A percentile compares a stretch with the other conserved stretches of the same genome.
phyloP scores from a whole-genome alignment of 768 basidiomycete species.

The Cytidiella melzeri region DNA sequence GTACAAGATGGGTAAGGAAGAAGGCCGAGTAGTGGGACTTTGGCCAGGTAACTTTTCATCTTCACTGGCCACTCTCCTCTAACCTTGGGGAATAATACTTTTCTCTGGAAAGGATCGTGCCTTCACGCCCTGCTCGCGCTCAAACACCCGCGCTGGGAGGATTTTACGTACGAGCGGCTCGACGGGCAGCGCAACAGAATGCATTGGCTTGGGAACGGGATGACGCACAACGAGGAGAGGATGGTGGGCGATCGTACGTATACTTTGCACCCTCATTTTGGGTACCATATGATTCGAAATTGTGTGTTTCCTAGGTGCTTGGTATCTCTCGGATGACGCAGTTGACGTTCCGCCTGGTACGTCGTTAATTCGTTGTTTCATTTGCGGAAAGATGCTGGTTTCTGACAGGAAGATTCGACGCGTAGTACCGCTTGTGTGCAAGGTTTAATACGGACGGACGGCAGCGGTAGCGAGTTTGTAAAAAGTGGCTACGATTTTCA shows the following conservation, averaged over 20 bases:
- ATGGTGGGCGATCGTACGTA: slow-evolving; percentile 25
- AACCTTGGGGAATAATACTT: too few relatives aligned
- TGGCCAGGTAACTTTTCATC: slow-evolving; percentile 46
- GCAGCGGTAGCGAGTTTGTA: too few relatives aligned
- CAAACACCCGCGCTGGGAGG: slow-evolving; percentile 57
- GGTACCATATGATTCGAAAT: too few relatives aligned
- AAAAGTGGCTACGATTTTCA: too few relatives aligned
- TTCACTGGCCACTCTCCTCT: too few relatives aligned
- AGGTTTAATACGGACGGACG: too few relatives aligned
- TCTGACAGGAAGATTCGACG: too few relatives aligned
- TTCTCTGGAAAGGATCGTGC: slow-evolving; percentile 40
- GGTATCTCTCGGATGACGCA: slow-evolving; percentile 36
- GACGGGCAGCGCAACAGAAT: slow-evolving; percentile 42
- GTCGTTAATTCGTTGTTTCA: too few relatives aligned
- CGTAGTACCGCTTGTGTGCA: too few relatives aligned
- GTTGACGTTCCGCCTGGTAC: slow-evolving; percentile 42
- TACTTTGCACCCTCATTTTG: too few relatives aligned
- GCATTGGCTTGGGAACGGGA: slow-evolving; percentile 58
- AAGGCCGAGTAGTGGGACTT: slow-evolving; percentile 49
- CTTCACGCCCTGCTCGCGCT: slow-evolving; percentile 45
- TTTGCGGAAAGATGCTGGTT: too few relatives aligned
- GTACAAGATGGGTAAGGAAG: slow-evolving; percentile 57
- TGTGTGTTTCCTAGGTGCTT: slow-evolving; percentile 37
- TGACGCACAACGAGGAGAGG: slow-evolving; percentile 45
- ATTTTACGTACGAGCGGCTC: slow-evolving; percentile 46